Conservation (phyloP, 129 eudicot species). For the Flaveria linearis region DNA sequence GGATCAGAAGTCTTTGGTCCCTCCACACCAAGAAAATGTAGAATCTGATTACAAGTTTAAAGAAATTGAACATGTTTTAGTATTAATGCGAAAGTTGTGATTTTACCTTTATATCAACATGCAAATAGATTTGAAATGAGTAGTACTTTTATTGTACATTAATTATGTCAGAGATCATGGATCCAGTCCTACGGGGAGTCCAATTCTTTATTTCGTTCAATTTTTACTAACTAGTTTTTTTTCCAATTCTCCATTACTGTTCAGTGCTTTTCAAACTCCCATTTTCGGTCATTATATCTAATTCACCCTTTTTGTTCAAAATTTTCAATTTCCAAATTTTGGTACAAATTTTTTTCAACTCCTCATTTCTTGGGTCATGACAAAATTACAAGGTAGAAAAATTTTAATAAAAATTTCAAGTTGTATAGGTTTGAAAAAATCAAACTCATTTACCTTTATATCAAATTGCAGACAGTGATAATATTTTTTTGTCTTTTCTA, state of each 20-base stretch:
- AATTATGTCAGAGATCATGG: neutral
- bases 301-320: neutral
- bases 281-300: neutral
- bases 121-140: neutral
- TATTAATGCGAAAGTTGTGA: conserved; percentile 11
- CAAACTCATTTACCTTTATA: neutral
- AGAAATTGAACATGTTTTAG: neutral
- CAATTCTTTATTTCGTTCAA: neutral
- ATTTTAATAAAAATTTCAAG: neutral
- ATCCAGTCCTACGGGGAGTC: neutral
- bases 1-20: conserved; percentile 98
- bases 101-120: neutral
- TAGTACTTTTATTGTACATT: neutral
- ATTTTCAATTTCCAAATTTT: neutral
- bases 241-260: neutral
- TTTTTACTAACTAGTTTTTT: neutral
- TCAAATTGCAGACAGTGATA: neutral
- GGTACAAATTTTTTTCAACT: neutral
- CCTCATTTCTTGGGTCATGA: neutral
- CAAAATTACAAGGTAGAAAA: neutral
- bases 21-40: conserved; percentile 95
- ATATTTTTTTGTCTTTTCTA: neutral
- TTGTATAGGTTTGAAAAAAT: neutral
- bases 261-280: neutral
- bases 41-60: conserved; percentile 47